A percentile compares a stretch with the other conserved stretches of the same genome.
Evolutionary conservation across 1,139 yeast species (phyloP).

Genomic region (Nadsonia commutata): DNA sequence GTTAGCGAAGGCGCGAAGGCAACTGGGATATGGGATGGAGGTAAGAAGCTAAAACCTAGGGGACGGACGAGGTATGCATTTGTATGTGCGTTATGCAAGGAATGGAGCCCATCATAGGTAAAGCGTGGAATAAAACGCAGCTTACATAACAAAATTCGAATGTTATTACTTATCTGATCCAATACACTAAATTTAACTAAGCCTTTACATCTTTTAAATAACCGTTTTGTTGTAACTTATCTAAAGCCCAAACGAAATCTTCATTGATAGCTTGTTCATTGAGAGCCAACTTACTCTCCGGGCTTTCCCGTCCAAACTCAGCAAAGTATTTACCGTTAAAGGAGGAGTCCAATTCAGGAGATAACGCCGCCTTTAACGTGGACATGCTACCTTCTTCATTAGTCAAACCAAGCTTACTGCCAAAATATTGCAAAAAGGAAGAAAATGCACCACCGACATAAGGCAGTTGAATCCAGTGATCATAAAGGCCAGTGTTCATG

Average conservation of each 20-base stretch:
- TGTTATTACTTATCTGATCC: not conserved
- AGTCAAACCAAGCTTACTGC: not conserved
- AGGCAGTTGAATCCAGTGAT: constrained; percentile 69
- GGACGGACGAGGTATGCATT: no score
- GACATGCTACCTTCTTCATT: not conserved
- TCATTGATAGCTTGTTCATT: not conserved
- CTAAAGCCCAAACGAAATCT: not conserved
- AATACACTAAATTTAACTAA: no score
- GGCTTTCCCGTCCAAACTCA: not conserved
- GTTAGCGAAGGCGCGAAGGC: no score
- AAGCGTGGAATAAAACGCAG: no score
- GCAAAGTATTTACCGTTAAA: not conserved
- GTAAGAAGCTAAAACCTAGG: no score
- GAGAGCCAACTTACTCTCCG: not conserved
- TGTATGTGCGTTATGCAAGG: no score
- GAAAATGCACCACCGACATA: constrained; percentile 34
- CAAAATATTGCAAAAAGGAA: not conserved
- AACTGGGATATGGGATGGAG: no score
- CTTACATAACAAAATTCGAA: no score
- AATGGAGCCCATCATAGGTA: no score
- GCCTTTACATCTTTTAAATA: not conserved
- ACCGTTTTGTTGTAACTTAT: not conserved
- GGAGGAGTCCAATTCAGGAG: not conserved
- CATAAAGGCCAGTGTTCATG: constrained; percentile 59
- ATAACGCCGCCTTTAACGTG: not conserved